Evolutionary conservation across 192 early-diverging fungal genomes (phyloP), one percentile per base, ranked within the genome.

Genomic region (Dispira parvispora): DNA sequence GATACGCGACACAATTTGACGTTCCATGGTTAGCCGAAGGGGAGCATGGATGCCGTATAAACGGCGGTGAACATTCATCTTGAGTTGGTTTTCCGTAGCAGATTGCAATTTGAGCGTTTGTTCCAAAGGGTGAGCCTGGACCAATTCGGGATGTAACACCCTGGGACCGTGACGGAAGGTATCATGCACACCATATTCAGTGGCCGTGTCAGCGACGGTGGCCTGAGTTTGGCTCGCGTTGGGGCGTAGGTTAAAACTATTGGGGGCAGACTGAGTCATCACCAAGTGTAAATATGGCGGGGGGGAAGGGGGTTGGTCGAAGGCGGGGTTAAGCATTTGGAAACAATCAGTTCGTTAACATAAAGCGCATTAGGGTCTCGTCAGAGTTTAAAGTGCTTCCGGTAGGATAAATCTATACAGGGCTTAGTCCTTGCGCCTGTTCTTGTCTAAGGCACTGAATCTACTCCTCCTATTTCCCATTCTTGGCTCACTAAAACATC

Each of bases 21-120:
- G 78, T 68, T 96, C 93, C 93, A 96, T 96, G 65, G 90, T 86
- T 69, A 91, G 75, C 65, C 88, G 84, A 68, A 98, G 76, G 38
- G 93, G 96, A n/a, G 87, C 87, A 67, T 94, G 90, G 58, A 92
- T 73, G 25, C 93, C 96, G 68, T 90, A 89, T 20, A 84, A 63
- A 64, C 82, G 78, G 50, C 88, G 83, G 53, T 86, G 82, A 82
- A 95, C 78, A 56, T 81, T 79, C 63, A 90, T 72, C 70, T 90
- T 88, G 28, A 89, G 76, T 64, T 87, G 78, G 52, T 80, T 71
- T 72, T 92, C 91, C 54, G 91, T 89, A 69, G 77, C 78, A 46
- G 88, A 78, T 92, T 92, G 94, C 69, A 86, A 72, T 38, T 72
- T 67, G 11, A 92, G 73, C 42, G 86, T 78, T 46, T 79, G 71